phyloP scores from a whole-genome alignment of 2,329 filamentous ascomycete species.

The Nigrospora osmanthi region DNA sequence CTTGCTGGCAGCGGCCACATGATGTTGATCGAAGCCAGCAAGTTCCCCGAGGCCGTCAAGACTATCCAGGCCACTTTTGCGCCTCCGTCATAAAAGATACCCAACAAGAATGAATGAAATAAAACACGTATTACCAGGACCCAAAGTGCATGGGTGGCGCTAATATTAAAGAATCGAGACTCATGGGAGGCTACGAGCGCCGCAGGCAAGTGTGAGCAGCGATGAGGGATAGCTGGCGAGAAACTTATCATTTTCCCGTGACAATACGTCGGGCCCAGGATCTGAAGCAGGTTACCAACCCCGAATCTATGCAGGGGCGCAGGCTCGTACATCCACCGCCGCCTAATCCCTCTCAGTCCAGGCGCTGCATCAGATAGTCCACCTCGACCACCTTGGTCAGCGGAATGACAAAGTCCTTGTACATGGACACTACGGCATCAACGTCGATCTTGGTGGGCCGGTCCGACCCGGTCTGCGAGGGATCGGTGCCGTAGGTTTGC shows the following conservation, averaged over 20 bases:
- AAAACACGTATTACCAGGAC: too few species aligned
- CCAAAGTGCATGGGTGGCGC: too few species aligned
- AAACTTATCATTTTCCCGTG: too few species aligned
- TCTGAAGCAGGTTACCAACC: too few species aligned
- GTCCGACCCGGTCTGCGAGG: slow-evolving; percentile 52
- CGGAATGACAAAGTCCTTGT: slow-evolving; percentile 88
- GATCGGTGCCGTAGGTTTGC: slow-evolving; percentile 87
- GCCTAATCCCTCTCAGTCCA: background rate
- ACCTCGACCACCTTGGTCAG: slow-evolving; percentile 98
- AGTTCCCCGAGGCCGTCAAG: slow-evolving; percentile 69
- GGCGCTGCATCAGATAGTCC: slow-evolving; percentile 86
- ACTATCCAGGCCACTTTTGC: slow-evolving; percentile 68
- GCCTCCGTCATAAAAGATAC: slow-evolving; percentile 27
- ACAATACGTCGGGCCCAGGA: too few species aligned
- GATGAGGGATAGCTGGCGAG: too few species aligned
- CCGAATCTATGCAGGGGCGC: too few species aligned
- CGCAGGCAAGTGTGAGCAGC: too few species aligned
- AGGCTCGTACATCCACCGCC: too few species aligned
- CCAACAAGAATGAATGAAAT: too few species aligned
- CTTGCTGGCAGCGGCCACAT: slow-evolving; percentile 77
- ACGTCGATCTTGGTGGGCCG: slow-evolving; percentile 70
- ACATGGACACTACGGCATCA: slow-evolving; percentile 85
- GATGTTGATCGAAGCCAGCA: slow-evolving; percentile 75
- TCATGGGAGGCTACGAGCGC: too few species aligned
- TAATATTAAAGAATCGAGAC: too few species aligned